These are phyloP conservation scores for Penicillium ochrochloron DNA, from an alignment of 495 filamentous ascomycete genomes.

Conservation along the genomic window DNA sequence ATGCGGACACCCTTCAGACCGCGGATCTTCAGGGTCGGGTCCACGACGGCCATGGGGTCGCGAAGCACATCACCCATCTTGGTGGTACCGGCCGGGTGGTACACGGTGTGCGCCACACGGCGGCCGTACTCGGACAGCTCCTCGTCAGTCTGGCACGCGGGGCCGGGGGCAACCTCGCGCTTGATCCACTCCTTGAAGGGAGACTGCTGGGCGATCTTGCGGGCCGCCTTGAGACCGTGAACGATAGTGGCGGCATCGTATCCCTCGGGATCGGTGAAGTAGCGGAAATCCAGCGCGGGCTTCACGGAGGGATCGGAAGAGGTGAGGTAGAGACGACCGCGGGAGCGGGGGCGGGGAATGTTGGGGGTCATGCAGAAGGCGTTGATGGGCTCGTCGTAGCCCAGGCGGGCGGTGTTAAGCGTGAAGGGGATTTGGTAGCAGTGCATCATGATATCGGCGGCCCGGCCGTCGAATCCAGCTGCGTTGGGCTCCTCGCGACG, in stretches of 20 bases:
- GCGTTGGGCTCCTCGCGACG: conserved; percentile 70
- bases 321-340: conserved; percentile 73
- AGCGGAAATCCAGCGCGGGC: conserved; percentile 83
- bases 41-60: conserved; percentile 70
- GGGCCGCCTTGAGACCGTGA: conserved; percentile 73
- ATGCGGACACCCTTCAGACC: conserved; percentile 64
- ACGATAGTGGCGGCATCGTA: conserved; percentile 84
- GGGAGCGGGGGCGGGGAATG: conserved; percentile 79
- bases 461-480: conserved; percentile 65
- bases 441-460: conserved; percentile 87
- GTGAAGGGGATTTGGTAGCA: conserved; percentile 89
- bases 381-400: conserved; percentile 72
- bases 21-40: conserved; percentile 58
- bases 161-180: conserved; percentile 78
- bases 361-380: conserved; percentile 94
- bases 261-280: conserved; percentile 83
- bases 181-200: conserved; percentile 82
- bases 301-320: conserved; percentile 72
- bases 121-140: conserved; percentile 75
- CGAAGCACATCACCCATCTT: conserved; percentile 76
- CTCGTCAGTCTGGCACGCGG: conserved; percentile 67
- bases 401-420: conserved; percentile 71
- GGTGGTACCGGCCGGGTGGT: conserved; percentile 84
- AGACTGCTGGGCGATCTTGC: conserved; percentile 67
- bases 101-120: conserved; percentile 79